Percentiles rank a stretch among this genome's conserved stretches.
Evolutionary conservation across 495 filamentous ascomycete genomes (phyloP).

Genomic region (Staphylotrichum longicolle): DNA sequence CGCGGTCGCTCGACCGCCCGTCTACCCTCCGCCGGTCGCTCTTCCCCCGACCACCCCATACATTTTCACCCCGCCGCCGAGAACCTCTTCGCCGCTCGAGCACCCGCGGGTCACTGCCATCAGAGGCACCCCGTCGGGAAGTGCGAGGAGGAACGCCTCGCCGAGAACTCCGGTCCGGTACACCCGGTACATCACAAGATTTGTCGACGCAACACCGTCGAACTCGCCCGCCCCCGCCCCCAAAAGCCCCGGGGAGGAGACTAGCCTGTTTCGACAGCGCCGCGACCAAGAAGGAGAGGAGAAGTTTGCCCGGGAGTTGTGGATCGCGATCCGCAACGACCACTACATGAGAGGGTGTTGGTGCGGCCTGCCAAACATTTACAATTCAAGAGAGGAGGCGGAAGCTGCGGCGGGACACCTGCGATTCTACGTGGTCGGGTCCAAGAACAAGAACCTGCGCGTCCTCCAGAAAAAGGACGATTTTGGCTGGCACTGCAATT

Average conservation of each 20-base stretch:
- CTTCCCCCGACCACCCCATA: conserved; percentile 10
- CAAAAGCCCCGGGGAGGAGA: conserved; percentile 18
- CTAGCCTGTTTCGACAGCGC: conserved; percentile 14
- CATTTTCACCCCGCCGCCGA: conserved; percentile 4
- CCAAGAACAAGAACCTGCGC: conserved; percentile 17
- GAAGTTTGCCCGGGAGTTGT: conserved; percentile 28
- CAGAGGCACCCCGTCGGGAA: conserved; percentile 7
- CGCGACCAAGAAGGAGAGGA: conserved; percentile 22
- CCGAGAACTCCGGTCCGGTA: conserved; percentile 4
- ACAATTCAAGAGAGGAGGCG: conserved; percentile 25
- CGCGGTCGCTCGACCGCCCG: conserved; percentile 3
- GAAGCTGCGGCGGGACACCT: conserved; percentile 28
- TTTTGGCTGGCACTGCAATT: conserved; percentile 28
- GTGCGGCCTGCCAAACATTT: conserved; percentile 28
- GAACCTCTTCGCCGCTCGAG: conserved; percentile 7
- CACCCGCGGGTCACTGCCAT: conserved; percentile 13
- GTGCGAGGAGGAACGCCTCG: not conserved
- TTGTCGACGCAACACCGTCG: conserved; percentile 12
- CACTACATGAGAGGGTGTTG: conserved; percentile 29
- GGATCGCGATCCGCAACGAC: conserved; percentile 30
- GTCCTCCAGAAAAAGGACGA: conserved; percentile 32
- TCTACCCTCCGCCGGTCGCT: conserved; percentile 17
- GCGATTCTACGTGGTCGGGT: conserved; percentile 30
- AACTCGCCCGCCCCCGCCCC: not conserved
- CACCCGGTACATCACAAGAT: conserved; percentile 11